Percentiles rank a stretch among this genome's conserved stretches.
These are phyloP conservation scores for Ceratocystis variospora DNA, from an alignment of 2,329 filamentous ascomycete species.

Conservation along the genomic window DNA sequence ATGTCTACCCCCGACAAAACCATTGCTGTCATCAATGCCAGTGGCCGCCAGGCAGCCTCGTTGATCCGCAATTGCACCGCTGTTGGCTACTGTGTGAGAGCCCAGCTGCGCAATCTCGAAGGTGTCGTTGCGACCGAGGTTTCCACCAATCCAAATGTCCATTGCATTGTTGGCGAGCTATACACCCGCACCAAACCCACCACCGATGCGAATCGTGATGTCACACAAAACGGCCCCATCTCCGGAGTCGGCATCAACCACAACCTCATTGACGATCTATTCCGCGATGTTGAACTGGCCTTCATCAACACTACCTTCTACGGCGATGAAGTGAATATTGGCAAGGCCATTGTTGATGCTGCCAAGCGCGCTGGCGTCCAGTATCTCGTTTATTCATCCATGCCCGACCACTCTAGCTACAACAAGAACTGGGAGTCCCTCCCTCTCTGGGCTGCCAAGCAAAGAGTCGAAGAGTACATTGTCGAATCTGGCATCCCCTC, in stretches of 20 bases:
- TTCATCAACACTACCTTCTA: slow-evolving; percentile 98
- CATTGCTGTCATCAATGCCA: slow-evolving; percentile 89
- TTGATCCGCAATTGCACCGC: slow-evolving; percentile 88
- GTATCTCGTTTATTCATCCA: slow-evolving; percentile 92
- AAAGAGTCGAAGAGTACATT: slow-evolving; percentile 83
- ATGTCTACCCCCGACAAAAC: slow-evolving; percentile 56
- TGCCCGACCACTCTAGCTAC: slow-evolving; percentile 85
- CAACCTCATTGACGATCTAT: slow-evolving; percentile 60
- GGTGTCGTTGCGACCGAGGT: slow-evolving; percentile 83
- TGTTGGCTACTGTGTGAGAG: slow-evolving; percentile 83
- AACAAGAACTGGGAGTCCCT: slow-evolving; percentile 64
- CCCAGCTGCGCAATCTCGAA: slow-evolving; percentile 76
- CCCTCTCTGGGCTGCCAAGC: slow-evolving; percentile 85
- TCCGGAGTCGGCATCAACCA: slow-evolving; percentile 55
- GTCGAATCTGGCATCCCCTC: slow-evolving; percentile 67
- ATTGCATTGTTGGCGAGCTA: slow-evolving; percentile 49
- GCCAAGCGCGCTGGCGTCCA: slow-evolving; percentile 72
- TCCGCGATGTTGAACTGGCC: slow-evolving; percentile 70
- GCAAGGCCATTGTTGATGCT: slow-evolving; percentile 74
- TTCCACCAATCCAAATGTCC: slow-evolving; percentile 61
- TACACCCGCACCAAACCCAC: slow-evolving; percentile 42
- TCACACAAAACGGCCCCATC: slow-evolving; percentile 54
- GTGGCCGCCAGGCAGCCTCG: slow-evolving; percentile 87
- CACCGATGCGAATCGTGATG: slow-evolving; percentile 38
- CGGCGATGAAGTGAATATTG: slow-evolving; percentile 84